Percentiles rank a stretch among this genome's conserved stretches.
These are phyloP conservation scores for Gnaphalium uliginosum DNA, from an alignment of 129 eudicot genomes.

Conservation along the genomic window DNA sequence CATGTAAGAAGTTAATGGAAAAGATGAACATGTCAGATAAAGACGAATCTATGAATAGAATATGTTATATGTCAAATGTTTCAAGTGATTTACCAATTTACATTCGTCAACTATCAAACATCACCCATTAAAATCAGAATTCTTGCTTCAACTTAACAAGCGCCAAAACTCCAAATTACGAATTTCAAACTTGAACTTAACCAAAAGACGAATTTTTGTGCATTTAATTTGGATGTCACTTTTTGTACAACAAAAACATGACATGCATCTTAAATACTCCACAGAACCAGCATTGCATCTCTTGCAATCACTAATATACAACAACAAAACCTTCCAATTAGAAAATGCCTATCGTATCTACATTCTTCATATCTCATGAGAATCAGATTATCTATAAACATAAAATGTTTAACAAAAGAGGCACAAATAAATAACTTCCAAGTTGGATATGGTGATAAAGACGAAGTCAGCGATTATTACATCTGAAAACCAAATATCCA, in stretches of 20 bases:
- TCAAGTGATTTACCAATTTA: conserved; percentile 14
- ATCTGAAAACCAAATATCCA: conserved; percentile 1
- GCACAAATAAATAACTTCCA: conserved; percentile 24
- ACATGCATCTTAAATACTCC: neutral
- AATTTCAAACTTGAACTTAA: conserved; percentile 13
- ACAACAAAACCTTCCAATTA: conserved; percentile 15
- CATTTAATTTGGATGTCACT: conserved; percentile 20
- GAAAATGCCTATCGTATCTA: conserved; percentile 8
- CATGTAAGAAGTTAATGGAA: neutral
- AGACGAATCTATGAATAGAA: conserved; percentile 13
- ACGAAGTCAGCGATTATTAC: conserved; percentile 23
- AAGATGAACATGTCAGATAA: conserved; percentile 7
- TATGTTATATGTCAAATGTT: neutral
- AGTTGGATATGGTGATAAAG: conserved; percentile 30
- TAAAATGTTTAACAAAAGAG: conserved; percentile 13
- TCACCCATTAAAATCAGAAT: conserved; percentile 19
- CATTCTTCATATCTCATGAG: conserved; percentile 10
- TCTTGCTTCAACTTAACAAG: neutral
- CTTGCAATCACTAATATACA: conserved; percentile 6
- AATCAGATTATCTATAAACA: conserved; percentile 7
- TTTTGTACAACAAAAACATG: conserved; percentile 23
- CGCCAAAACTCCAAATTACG: neutral
- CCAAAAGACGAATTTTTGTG: conserved; percentile 25
- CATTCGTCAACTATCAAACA: conserved; percentile 3
- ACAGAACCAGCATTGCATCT: conserved; percentile 1